These are phyloP conservation scores for Chalaropsis thielavioides DNA, from an alignment of 2,329 filamentous ascomycete genomes.

Conservation along the genomic window DNA sequence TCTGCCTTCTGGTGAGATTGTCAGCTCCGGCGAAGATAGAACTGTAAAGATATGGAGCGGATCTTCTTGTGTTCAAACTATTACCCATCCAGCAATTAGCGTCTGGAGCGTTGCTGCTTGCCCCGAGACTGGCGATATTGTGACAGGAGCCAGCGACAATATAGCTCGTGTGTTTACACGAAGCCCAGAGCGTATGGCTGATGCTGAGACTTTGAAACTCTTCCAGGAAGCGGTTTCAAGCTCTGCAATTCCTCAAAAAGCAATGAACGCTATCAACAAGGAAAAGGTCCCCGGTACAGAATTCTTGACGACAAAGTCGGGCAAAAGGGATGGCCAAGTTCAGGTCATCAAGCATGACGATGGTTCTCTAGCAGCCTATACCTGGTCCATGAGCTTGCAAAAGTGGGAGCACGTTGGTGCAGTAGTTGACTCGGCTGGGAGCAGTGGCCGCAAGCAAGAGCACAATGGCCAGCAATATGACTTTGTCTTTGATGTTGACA, in stretches of 20 bases:
- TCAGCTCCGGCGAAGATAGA: slow-evolving; percentile 88
- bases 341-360: slow-evolving; percentile 77
- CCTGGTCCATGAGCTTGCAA: slow-evolving; percentile 59
- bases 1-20: slow-evolving; percentile 70
- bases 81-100: slow-evolving; percentile 91
- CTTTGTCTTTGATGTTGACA: slow-evolving; percentile 91
- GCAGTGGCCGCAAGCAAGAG: slow-evolving; percentile 61
- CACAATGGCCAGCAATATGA: slow-evolving; percentile 84
- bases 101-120: slow-evolving; percentile 89
- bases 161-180: slow-evolving; percentile 74
- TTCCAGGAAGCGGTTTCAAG: slow-evolving; percentile 73
- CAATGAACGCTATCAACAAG: slow-evolving; percentile 73
- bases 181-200: slow-evolving; percentile 52
- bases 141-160: slow-evolving; percentile 83
- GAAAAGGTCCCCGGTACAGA: slow-evolving; percentile 81
- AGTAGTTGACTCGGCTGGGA: slow-evolving; percentile 77
- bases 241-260: slow-evolving; percentile 78
- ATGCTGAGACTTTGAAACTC: slow-evolving; percentile 48
- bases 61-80: slow-evolving; percentile 75
- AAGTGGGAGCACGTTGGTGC: slow-evolving; percentile 87
- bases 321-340: slow-evolving; percentile 92
- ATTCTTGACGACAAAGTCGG: slow-evolving; percentile 65
- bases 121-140: slow-evolving; percentile 72
- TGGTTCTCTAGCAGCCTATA: slow-evolving; percentile 71
- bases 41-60: slow-evolving; percentile 82